Percentiles rank a stretch among this genome's conserved stretches.
Evolutionary conservation across 148 eudicot genomes (phyloP).

Genomic region (Vaccinium corymbosum): DNA sequence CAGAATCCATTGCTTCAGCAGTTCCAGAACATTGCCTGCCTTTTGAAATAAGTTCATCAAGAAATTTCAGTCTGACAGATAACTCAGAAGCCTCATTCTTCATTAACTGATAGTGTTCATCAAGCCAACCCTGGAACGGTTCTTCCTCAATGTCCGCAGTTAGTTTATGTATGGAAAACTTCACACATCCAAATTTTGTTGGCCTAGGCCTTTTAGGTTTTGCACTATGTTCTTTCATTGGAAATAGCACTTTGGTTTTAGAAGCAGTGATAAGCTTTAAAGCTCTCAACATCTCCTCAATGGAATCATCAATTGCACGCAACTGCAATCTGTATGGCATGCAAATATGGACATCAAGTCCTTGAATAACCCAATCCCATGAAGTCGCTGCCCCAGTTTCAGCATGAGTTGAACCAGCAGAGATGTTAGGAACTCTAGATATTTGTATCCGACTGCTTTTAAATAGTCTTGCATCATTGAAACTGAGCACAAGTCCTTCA

Average conservation of each 20-base stretch:
- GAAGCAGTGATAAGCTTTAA: constrained; percentile 79
- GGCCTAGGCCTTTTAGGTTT: constrained; percentile 62
- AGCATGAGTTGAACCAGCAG: constrained; percentile 43
- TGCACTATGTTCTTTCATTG: constrained; percentile 49
- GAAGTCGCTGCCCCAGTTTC: constrained; percentile 42
- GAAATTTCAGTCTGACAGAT: constrained; percentile 81
- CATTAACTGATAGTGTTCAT: constrained; percentile 80
- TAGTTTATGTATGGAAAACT: constrained; percentile 70
- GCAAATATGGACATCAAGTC: constrained; percentile 87
- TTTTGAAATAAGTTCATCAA: constrained; percentile 57
- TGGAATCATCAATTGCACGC: constrained; percentile 94
- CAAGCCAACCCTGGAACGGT: constrained; percentile 99
- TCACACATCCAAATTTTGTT: constrained; percentile 62
- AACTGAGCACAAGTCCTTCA: constrained; percentile 76
- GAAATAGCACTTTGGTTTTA: constrained; percentile 56
- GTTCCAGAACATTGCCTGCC: constrained; percentile 37
- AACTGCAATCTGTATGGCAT: constrained; percentile 84
- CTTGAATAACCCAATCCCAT: constrained; percentile 98
- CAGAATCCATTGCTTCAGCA: constrained; percentile 50
- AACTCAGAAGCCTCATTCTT: constrained; percentile 87
- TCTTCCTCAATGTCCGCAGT: constrained; percentile 92
- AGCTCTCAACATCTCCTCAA: constrained; percentile 93
- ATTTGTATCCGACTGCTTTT: constrained; percentile 94
- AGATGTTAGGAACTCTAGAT: constrained; percentile 76
- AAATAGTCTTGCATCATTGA: constrained; percentile 68